Conservation (phyloP, 768 basidiomycete species). For the Galerina sulciceps region DNA sequence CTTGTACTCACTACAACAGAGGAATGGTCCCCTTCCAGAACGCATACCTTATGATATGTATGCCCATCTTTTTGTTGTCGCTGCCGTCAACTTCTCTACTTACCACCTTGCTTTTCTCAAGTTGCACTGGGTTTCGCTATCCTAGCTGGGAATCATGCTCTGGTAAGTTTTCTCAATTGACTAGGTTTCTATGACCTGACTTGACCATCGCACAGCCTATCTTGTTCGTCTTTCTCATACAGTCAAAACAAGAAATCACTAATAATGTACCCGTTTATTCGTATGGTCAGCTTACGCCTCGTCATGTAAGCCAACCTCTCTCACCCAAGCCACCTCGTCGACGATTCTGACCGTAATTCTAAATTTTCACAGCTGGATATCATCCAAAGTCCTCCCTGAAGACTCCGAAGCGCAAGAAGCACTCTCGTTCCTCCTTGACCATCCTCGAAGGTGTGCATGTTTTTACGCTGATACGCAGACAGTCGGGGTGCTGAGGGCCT, state of each 20-base stretch:
- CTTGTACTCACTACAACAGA: conserved; percentile 23
- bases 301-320: conserved; percentile 51
- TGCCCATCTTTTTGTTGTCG: conserved; percentile 5
- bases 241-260: too few relatives aligned
- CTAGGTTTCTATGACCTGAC: not conserved
- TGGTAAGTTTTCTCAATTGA: conserved; percentile 45
- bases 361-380: conserved; percentile 54
- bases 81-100: not conserved
- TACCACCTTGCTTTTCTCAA: conserved; percentile 16
- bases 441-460: conserved; percentile 62
- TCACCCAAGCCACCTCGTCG: too few relatives aligned
- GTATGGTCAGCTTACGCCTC: conserved; percentile 55
- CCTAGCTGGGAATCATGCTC: conserved; percentile 77
- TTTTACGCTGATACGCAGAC: not conserved
- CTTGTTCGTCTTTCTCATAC: conserved; percentile 48
- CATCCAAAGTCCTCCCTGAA: conserved; percentile 51
- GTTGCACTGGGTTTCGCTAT: conserved; percentile 64
- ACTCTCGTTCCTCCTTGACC: conserved; percentile 75
- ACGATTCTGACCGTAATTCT: not conserved
- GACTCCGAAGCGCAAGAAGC: conserved; percentile 54
- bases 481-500: not conserved
- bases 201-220: conserved; percentile 45
- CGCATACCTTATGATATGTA: conserved; percentile 68
- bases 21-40: conserved; percentile 74
- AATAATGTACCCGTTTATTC: too few relatives aligned